A percentile compares a stretch with the other conserved stretches of the same genome.
phyloP scores from a whole-genome alignment of 2,329 filamentous ascomycete species.

The Arthrobotrys entomopaga region DNA sequence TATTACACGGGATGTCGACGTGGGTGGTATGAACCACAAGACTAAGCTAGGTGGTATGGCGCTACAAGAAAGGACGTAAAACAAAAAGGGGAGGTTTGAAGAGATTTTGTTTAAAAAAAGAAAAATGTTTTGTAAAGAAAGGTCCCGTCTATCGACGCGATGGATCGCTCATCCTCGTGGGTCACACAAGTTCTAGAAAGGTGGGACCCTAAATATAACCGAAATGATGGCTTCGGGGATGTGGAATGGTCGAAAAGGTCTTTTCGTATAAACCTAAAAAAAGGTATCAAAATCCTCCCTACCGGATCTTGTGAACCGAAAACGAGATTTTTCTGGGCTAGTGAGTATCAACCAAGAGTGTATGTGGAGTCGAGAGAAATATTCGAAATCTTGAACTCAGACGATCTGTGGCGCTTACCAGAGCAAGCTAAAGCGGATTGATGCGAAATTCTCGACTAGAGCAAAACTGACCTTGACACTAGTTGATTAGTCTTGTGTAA shows the following conservation, averaged over 20 bases:
- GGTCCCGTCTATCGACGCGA: background rate
- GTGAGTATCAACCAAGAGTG: background rate
- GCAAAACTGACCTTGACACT: too few species aligned
- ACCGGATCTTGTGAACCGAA: too few species aligned
- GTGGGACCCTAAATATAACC: slow-evolving; percentile 1
- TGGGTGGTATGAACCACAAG: too few species aligned
- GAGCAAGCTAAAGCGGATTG: background rate
- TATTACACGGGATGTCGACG: too few species aligned
- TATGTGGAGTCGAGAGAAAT: slow-evolving; percentile 20
- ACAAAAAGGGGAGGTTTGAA: background rate
- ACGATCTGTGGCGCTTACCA: slow-evolving; percentile 20
- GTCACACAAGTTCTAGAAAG: background rate
- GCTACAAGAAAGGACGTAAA: background rate
- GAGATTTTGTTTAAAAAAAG: background rate
- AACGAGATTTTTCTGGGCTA: too few species aligned
- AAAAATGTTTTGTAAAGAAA: background rate
- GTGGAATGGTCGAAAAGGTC: too few species aligned
- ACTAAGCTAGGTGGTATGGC: background rate
- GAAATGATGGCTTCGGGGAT: too few species aligned
- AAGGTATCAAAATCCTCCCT: too few species aligned
- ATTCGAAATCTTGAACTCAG: slow-evolving; percentile 11
- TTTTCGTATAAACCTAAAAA: too few species aligned
- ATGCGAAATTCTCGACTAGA: too few species aligned
- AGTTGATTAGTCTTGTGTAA: too few species aligned
- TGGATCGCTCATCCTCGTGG: too few species aligned